phyloP scores from a whole-genome alignment of 1,139 yeast genomes.

The Kodamaea arcana region DNA sequence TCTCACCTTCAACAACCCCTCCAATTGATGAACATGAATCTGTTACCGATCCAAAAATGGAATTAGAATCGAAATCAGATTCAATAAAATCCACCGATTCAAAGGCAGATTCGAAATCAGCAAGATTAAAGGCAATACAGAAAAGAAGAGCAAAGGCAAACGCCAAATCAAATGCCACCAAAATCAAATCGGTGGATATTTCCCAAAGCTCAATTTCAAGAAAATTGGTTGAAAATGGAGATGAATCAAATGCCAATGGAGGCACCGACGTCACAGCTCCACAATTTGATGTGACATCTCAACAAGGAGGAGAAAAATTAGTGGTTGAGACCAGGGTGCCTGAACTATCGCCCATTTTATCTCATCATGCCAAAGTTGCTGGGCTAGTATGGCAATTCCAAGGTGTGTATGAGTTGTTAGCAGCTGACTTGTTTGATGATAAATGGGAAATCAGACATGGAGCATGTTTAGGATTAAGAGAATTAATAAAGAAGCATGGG shows the following conservation, averaged over 20 bases:
- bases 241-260: slow-evolving; percentile 18
- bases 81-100: too few species aligned
- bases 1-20: slow-evolving; percentile 15
- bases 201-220: slow-evolving; percentile 76
- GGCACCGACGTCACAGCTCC: slow-evolving; percentile 10
- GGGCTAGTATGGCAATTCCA: slow-evolving; percentile 93
- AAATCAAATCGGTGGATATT: slow-evolving; percentile 61
- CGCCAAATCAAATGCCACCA: slow-evolving; percentile 57
- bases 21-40: slow-evolving; percentile 9
- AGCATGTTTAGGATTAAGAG: slow-evolving; percentile 88
- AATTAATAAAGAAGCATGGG: slow-evolving; percentile 80
- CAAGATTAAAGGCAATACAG: slow-evolving; percentile 90
- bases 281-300: slow-evolving; percentile 64
- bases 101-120: slow-evolving; percentile 46
- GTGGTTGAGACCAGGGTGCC: slow-evolving; percentile 78
- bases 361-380: slow-evolving; percentile 71
- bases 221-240: slow-evolving; percentile 42
- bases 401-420: slow-evolving; percentile 85
- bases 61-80: slow-evolving; percentile 5
- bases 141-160: slow-evolving; percentile 83
- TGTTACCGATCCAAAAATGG: neutral
- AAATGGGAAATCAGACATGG: slow-evolving; percentile 97
- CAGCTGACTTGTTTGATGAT: slow-evolving; percentile 78
- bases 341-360: slow-evolving; percentile 64
- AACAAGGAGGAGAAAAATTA: slow-evolving; percentile 73